phyloP scores from a whole-genome alignment of 495 filamentous ascomycete genomes.

The Amniculicola lignicola region DNA sequence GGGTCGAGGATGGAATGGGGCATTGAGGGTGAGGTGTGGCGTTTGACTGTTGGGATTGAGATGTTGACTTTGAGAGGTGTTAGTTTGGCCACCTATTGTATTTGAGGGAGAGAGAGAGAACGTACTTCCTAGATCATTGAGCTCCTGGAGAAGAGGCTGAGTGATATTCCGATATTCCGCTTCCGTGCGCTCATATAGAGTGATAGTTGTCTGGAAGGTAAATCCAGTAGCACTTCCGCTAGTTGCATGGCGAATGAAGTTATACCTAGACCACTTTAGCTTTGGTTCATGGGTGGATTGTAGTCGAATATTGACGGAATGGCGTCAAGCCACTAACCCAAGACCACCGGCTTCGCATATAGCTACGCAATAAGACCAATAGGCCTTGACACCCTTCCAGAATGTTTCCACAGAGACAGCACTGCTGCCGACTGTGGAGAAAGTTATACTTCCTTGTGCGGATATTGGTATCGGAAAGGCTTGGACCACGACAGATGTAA shows the following conservation, averaged over 20 bases:
- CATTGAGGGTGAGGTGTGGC: not conserved
- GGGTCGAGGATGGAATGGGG: not conserved
- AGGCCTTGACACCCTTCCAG: conserved; percentile 21
- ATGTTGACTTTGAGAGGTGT: not conserved
- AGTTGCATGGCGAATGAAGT: conserved; percentile 26
- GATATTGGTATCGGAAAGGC: conserved; percentile 10
- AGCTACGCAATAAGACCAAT: not conserved
- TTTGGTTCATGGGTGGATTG: not conserved
- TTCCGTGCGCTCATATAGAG: conserved; percentile 1
- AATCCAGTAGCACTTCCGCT: not conserved
- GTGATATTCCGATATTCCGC: not conserved
- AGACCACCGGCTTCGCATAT: conserved; percentile 21
- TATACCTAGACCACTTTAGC: conserved; percentile 15
- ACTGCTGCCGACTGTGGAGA: conserved; percentile 7
- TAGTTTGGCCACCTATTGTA: not conserved
- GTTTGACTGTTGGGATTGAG: not conserved
- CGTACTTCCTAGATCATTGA: conserved; percentile 17
- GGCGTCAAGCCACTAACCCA: not conserved
- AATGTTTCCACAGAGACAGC: conserved; percentile 12
- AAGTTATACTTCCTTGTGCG: not conserved
- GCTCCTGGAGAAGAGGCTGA: conserved; percentile 7
- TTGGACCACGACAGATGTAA: conserved; percentile 23
- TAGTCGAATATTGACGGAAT: not conserved
- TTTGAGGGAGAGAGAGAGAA: not conserved
- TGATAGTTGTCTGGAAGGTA: conserved; percentile 16